Base-by-base conservation (phyloP, 306 rosid genomes). In the Vicia sativa region DNA sequence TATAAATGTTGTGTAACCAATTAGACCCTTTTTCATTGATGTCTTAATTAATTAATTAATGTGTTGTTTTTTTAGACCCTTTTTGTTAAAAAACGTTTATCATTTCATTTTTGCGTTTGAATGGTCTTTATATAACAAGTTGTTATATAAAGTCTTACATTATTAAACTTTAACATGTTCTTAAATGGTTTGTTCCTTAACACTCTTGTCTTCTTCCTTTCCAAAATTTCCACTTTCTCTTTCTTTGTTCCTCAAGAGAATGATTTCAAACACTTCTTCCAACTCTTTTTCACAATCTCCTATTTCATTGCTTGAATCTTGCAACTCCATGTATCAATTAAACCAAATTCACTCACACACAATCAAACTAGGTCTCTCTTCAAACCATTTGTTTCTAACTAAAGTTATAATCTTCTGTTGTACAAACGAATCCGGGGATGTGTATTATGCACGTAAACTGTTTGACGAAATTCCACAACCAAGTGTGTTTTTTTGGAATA, bases 391-490 rank as follows among this genome's bases (percentile, higher is more conserved):
- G 21, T 71, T 82, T 18, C 90, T 46, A 71, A 77, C 67, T 57
- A 77, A 44, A 75, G 74, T 86, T 18, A 53, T 86, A 43, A 56
- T 63, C 44, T 81, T 82, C 18, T 77, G 91, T 18, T 90, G 90
- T 55, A 68, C 72, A 2, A 35, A 58, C 4, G 81, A 83, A 46
- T 76, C 57, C 7, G 96, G 89, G 59, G 83, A 85, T 71, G 49
- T 90, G 62, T 10, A 69, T 3, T 88, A 86, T 77, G 97, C 96
- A n/a, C 84, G 68, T 21, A 52, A 70, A 12, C 0, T 87, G 96
- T 92, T 92, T 49, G 96, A 86, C 11, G 66, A 29, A 80, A 87
- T 87, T 26, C 79, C 87, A 4, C 74, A 85, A 21, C 93, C 98
- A 70, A 80, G 69, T 73, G 78, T 74, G 38, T 92, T 84, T 29